Percentiles rank a stretch among this genome's conserved stretches.
Conservation (phyloP, 345 rosid species). For the Aquilaria yunnanensis region DNA sequence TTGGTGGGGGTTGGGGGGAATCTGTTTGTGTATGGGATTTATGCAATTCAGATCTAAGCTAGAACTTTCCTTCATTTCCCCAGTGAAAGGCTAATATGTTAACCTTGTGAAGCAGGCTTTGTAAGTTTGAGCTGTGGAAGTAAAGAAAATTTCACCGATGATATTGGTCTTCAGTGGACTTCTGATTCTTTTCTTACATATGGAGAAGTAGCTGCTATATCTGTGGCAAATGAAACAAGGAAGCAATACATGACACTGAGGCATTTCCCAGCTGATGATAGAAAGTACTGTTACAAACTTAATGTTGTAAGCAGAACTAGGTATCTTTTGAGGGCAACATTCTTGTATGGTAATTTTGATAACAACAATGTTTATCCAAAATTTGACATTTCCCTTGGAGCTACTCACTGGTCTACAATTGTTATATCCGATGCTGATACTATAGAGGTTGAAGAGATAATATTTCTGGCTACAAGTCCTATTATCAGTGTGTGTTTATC, state of each 20-base stretch:
- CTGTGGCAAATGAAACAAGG: slow-evolving; percentile 57
- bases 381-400: slow-evolving; percentile 85
- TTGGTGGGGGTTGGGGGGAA: too few relatives aligned
- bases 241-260: slow-evolving; percentile 71
- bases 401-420: slow-evolving; percentile 91
- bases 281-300: slow-evolving; percentile 86
- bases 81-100: slow-evolving; percentile 7
- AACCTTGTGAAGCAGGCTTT: slow-evolving; percentile 51
- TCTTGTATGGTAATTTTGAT: slow-evolving; percentile 90
- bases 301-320: slow-evolving; percentile 66
- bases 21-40: too few relatives aligned
- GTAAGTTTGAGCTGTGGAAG: slow-evolving; percentile 97
- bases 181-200: slow-evolving; percentile 54
- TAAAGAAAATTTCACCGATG: slow-evolving; percentile 56
- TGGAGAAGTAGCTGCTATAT: slow-evolving; percentile 61
- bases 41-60: too few relatives aligned
- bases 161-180: slow-evolving; percentile 76
- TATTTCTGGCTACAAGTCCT: slow-evolving; percentile 76
- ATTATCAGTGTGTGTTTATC: slow-evolving; percentile 80
- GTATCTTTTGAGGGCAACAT: slow-evolving; percentile 90
- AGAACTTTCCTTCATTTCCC: neutral
- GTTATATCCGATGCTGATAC: slow-evolving; percentile 70
- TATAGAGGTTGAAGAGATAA: slow-evolving; percentile 65
- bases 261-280: slow-evolving; percentile 87
- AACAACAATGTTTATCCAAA: slow-evolving; percentile 83